A percentile compares a stretch with the other conserved stretches of the same genome.
Conservation (phyloP, 331 rosid species). For the Spiraea crenata region DNA sequence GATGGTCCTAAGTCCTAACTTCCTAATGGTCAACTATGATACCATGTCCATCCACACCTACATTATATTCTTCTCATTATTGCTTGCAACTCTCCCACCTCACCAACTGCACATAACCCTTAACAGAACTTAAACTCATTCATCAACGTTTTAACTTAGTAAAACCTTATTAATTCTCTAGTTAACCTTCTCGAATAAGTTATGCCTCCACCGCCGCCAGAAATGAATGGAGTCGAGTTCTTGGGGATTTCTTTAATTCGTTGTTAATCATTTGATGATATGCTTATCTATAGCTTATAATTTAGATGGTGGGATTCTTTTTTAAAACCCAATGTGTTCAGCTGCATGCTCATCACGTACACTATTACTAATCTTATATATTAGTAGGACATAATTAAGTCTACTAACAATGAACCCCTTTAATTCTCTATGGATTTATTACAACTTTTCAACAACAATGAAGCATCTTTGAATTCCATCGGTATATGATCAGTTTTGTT, state of each 20-base stretch:
- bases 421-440: background rate
- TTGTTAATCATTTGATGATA: constrained; percentile 34
- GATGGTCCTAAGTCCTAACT: background rate
- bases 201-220: constrained; percentile 26
- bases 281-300: constrained; percentile 29
- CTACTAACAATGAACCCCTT: constrained; percentile 39
- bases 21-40: background rate
- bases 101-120: constrained; percentile 33
- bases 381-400: constrained; percentile 38
- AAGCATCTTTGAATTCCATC: background rate
- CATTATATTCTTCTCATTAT: constrained; percentile 50
- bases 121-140: constrained; percentile 9
- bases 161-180: background rate
- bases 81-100: constrained; percentile 46
- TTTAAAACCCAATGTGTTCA: constrained; percentile 14
- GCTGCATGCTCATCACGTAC: constrained; percentile 54
- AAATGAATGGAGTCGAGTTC: constrained; percentile 12
- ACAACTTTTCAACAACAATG: background rate
- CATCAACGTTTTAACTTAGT: background rate
- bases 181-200: constrained; percentile 27
- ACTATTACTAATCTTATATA: constrained; percentile 28
- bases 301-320: constrained; percentile 23
- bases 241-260: constrained; percentile 5
- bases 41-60: constrained; percentile 19
- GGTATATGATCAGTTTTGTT: background rate